Conservation (phyloP, 148 eudicot genomes). For the Cornus florida region DNA sequence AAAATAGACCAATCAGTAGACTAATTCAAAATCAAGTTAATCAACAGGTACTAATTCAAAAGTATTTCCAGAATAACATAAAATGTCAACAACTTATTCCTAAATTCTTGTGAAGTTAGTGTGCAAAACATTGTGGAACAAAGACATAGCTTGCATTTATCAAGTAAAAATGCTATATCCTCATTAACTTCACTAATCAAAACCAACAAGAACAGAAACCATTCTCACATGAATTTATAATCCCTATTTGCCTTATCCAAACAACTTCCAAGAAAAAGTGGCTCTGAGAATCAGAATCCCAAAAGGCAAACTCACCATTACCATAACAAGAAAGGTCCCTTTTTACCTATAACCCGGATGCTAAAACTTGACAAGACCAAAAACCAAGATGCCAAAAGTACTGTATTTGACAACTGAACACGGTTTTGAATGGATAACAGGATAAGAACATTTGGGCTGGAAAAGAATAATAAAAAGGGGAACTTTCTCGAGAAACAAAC, state of each 20-base stretch:
- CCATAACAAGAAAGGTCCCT: background rate
- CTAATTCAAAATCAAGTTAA: no score
- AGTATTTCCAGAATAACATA: no score
- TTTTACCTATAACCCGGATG: conserved; percentile 14
- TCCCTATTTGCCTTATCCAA: no score
- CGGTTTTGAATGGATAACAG: no score
- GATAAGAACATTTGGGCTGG: conserved; percentile 4
- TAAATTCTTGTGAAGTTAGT: no score
- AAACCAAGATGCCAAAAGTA: conserved; percentile 24
- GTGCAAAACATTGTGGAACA: no score
- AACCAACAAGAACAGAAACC: conserved; percentile 14
- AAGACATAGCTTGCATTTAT: no score
- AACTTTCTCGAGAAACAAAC: conserved; percentile 29
- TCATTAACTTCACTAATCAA: conserved; percentile 7
- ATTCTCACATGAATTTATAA: conserved; percentile 16
- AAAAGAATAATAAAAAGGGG: conserved; percentile 9
- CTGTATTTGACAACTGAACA: conserved; percentile 1
- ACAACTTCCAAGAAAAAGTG: no score
- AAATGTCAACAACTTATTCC: no score
- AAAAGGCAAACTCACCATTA: conserved; percentile 19
- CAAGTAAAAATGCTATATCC: no score
- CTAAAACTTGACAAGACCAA: conserved; percentile 11
- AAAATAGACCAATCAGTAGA: no score
- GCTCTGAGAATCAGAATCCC: conserved; percentile 19
- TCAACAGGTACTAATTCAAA: no score